Evolutionary conservation across 75 land plant species (phyloP), one percentile per base, ranked within the genome.

Genomic region (Selaginella tamariscina): DNA sequence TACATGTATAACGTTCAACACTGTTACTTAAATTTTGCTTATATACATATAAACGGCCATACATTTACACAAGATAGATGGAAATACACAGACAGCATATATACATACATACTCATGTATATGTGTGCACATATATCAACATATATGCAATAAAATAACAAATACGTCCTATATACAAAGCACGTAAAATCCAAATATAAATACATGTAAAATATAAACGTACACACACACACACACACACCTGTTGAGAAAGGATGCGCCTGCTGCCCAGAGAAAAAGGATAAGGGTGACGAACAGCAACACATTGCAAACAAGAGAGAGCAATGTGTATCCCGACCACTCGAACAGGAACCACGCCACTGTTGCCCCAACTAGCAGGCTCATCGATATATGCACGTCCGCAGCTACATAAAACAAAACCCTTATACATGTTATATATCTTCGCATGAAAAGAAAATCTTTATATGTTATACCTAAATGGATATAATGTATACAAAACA

Each of bases 311-410:
- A 71, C 74, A 32, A 84, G 56, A 13, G 87, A 74, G 32, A 89
- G 56, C 73, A 79, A 78, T 28, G 89, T 67, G 33, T 84, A 70
- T n/a, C 89, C 94, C 5, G n/a, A n/a, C 85, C 74, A 54, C 72
- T 89, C 94, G 77, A 86, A 76, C 55, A 86, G 23, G 24, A 84
- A 39, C 84, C 86, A 89, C 8, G 75, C 78, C 69, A 79, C 75
- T 23, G 94, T 86, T 26, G 87, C 75, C 68, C 82, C 80, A 62
- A 78, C 30, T 18, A 84, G 64, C 29, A 84, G 66, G 21, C 80
- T 82, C 68, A 70, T 62, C n/a, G 94, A 80, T 32, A 82, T 67
- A 22, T 30, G 56, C n/a, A n/a, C n/a, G n/a, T n/a, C n/a, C n/a
- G n/a, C n/a, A n/a, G n/a, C n/a, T n/a, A n/a, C n/a, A n/a, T n/a